Base-by-base conservation (phyloP, 495 filamentous ascomycete species). In the Lophium mytilinum region DNA sequence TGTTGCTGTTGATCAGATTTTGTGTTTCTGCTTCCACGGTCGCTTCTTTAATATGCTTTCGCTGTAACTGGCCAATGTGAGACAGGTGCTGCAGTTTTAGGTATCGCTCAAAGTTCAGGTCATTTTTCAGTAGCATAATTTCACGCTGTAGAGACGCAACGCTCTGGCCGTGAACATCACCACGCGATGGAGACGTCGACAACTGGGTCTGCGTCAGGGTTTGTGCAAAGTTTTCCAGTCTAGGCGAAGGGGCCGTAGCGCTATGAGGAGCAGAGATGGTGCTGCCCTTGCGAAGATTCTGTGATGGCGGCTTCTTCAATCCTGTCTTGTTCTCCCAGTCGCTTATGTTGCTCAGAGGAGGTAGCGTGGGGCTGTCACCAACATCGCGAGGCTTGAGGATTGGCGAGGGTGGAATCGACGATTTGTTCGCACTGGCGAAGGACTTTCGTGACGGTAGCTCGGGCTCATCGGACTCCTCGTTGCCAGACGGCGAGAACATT, bases 101-200 rank as follows among this genome's bases (percentile, higher is more conserved):
- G 65, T 86, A 89, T 18, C 84, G 73, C 67, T 90, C 86, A 55
- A 87, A 89, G 60, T 86, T 86, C 37, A 90, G 76, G 63, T 90
- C 85, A 54, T 88, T 89, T 37, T 80, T 78, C 9, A 89, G 68
- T 12, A 88, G 72, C 51, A 85, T 75, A 52, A 83, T 76, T 64
- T 88, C 80, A 51, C 82, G 78, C 54, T 87, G 78, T 0, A 89
- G 71, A 55, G 78, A 78, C 18, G 80, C 75, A 43, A 82, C 70
- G 50, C 79, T 77, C 40, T 59, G 58, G 30, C 56, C 58, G 33
- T 62, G 63, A 46, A 59, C 52, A n/a, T 61, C 59, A 18, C 54
- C 39, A 21, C 56, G 63, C 9, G 55, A 60, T 9, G 59, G 63
- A 9, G 63, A 62, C 19, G 45, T 51, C 6, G 46, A 49, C n/a